Conservation (phyloP, 306 rosid species). For the Aeschynomene evenia region DNA sequence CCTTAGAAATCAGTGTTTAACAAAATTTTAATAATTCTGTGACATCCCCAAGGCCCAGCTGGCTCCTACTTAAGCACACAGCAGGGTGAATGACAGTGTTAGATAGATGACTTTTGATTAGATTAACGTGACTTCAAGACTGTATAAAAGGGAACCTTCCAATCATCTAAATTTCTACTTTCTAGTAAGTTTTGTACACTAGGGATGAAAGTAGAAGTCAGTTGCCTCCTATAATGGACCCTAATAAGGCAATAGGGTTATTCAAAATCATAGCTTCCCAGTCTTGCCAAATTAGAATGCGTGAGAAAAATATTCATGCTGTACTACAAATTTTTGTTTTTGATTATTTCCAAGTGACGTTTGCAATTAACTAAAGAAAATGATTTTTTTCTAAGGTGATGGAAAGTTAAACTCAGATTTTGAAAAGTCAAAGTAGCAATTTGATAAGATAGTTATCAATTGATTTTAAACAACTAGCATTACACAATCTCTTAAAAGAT, state of each 20-base stretch:
- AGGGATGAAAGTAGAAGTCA: conserved; percentile 4
- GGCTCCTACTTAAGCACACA: neutral
- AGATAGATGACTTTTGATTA: neutral
- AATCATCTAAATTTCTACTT: neutral
- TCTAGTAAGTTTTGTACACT: neutral
- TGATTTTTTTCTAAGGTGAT: too few relatives aligned
- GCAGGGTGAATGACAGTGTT: neutral
- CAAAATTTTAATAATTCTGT: neutral
- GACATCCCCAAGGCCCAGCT: neutral
- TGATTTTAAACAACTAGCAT: too few relatives aligned
- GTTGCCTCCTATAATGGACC: neutral
- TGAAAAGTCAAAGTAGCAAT: too few relatives aligned
- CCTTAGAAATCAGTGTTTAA: too few relatives aligned
- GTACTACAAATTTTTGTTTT: neutral
- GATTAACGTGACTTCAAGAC: neutral
- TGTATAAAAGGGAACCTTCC: neutral
- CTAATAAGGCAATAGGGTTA: conserved; percentile 2
- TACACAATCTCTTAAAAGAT: too few relatives aligned
- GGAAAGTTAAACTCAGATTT: too few relatives aligned
- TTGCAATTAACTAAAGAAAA: neutral
- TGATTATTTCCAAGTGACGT: neutral
- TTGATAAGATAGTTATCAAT: too few relatives aligned
- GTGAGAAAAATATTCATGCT: neutral
- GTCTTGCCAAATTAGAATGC: neutral
- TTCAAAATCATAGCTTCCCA: conserved; percentile 1